Conservation (phyloP, 2,329 filamentous ascomycete species). For the Penicillium sp. region DNA sequence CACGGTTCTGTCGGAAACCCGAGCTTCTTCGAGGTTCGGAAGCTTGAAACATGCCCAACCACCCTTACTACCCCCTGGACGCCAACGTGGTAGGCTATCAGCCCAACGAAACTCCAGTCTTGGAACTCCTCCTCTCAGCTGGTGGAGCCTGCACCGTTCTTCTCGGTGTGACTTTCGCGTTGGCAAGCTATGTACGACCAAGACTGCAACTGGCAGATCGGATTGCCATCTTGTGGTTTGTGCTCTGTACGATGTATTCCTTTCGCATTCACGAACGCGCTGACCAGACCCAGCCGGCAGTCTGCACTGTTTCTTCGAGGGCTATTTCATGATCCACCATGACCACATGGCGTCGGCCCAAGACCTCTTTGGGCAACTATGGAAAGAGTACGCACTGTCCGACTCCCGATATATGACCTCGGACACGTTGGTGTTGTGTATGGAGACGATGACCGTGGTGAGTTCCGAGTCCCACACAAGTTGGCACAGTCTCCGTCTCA, state of each 20-base stretch:
- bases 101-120: conserved; percentile 64
- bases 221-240: conserved; percentile 71
- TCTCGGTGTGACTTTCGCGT: conserved; percentile 57
- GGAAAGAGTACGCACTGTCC: conserved; percentile 88
- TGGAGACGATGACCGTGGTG: conserved; percentile 80
- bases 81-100: conserved; percentile 64
- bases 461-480: conserved; percentile 29
- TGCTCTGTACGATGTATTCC: conserved; percentile 59
- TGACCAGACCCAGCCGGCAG: conserved; percentile 39
- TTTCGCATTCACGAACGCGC: neutral
- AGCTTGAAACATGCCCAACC: conserved; percentile 28
- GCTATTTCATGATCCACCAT: conserved; percentile 76
- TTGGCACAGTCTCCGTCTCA: too few species aligned
- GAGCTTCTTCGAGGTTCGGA: too few species aligned
- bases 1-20: too few species aligned
- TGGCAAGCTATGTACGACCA: conserved; percentile 57
- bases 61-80: conserved; percentile 73
- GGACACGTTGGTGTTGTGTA: conserved; percentile 81
- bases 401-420: conserved; percentile 84
- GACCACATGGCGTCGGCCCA: conserved; percentile 65
- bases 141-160: conserved; percentile 57
- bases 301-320: conserved; percentile 81
- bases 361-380: conserved; percentile 77
- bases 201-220: conserved; percentile 57
- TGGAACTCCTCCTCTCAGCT: conserved; percentile 62